Evolutionary conservation across 2,329 filamentous ascomycete species (phyloP), one percentile per base, ranked within the genome.

Genomic region (Claviceps africana): DNA sequence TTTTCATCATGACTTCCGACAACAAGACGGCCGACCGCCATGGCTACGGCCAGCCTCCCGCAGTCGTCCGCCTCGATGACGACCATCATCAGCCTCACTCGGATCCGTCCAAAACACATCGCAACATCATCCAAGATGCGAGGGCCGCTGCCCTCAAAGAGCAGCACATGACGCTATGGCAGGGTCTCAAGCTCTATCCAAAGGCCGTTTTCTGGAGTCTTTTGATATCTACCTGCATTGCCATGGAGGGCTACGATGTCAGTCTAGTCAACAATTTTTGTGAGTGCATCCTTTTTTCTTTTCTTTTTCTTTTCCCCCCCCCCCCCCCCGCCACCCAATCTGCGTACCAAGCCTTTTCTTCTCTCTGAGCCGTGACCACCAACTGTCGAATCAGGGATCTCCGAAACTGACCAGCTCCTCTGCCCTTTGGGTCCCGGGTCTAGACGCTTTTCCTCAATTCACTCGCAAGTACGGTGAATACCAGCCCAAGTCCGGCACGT

Each of bases 191-290:
- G 62, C 75, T 93, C 28, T 95, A 95, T 64, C 88, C 88, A 54
- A 91, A 94, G 71, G 89, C 89, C 22, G 83, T 94, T 53, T 77
- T 72, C 22, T 95, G 88, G 87, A 88, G 83, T 60, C 62, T 95
- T 49, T 72, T 94, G 54, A 90, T 95, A 66, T 91, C 85, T n/a
- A 91, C 87, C 0, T 90, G 86, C 64, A 93, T 95, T 62, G 81
- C 80, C 61, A 95, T 95, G 89, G 88, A 95, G 67, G 88, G 87
- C 35, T 94, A 90, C 70, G 88, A 95, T 63, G 75, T 93, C 54
- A 83, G 80, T 61, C 72, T 94, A 51, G 80, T 93, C 60, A 88
- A 84, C 71, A 90, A 90, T 67, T 88, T 93, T 63, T 90, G 80
- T 70, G 68, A 61, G 56, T 59, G 30, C 6, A 40, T 30, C 11